These are phyloP conservation scores for Pulveroboletus sp. DNA, from an alignment of 768 basidiomycete species.

Conservation along the genomic window DNA sequence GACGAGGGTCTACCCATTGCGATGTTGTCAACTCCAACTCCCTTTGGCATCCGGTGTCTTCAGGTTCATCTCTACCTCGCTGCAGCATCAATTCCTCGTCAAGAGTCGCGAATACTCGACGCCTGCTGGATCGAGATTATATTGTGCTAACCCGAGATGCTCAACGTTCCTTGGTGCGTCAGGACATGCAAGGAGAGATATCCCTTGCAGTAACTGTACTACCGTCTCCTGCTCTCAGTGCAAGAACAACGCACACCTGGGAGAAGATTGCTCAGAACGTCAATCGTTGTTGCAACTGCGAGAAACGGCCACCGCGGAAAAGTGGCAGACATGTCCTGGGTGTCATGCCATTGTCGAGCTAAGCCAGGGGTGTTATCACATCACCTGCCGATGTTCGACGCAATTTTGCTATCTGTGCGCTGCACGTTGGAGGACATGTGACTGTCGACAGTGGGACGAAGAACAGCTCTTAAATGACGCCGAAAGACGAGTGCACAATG, in stretches of 20 bases:
- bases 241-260: slow-evolving; percentile 44
- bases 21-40: slow-evolving; percentile 44
- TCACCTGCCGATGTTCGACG: slow-evolving; percentile 47
- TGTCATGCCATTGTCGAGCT: slow-evolving; percentile 57
- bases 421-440: slow-evolving; percentile 56
- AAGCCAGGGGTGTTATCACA: slow-evolving; percentile 56
- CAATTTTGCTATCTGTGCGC: slow-evolving; percentile 69
- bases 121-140: slow-evolving; percentile 41
- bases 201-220: slow-evolving; percentile 42
- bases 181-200: slow-evolving; percentile 1
- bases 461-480: slow-evolving; percentile 29
- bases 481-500: slow-evolving; percentile 20
- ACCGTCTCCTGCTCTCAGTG: slow-evolving; percentile 44
- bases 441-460: slow-evolving; percentile 66
- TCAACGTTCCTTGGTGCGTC: slow-evolving; percentile 51
- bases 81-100: slow-evolving; percentile 33
- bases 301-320: slow-evolving; percentile 40
- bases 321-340: slow-evolving; percentile 63
- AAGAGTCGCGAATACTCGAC: slow-evolving; percentile 48
- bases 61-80: slow-evolving; percentile 27
- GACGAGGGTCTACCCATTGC: slow-evolving; percentile 51
- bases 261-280: slow-evolving; percentile 41
- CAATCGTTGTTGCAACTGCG: slow-evolving; percentile 39
- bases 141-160: slow-evolving; percentile 47
- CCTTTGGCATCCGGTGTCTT: slow-evolving; percentile 22